These are phyloP conservation scores for Syncephalastrum monosporum DNA, from an alignment of 371 early-diverging fungal genomes.

Conservation along the genomic window DNA sequence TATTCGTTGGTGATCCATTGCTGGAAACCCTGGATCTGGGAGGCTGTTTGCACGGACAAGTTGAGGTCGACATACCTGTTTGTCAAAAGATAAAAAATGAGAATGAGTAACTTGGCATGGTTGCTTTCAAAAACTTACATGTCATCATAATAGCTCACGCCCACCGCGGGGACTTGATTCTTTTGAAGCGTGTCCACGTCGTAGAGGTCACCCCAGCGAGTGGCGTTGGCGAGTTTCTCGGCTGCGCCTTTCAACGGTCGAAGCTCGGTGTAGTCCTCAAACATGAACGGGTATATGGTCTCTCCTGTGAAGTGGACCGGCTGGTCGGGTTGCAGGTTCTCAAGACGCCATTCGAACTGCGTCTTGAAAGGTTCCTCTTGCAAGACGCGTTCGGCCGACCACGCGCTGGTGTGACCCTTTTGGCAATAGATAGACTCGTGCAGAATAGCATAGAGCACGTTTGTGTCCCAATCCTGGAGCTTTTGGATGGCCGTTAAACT, in stretches of 20 bases:
- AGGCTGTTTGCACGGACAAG: constrained; percentile 63
- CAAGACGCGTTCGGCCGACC: constrained; percentile 69
- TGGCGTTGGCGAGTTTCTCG: constrained; percentile 58
- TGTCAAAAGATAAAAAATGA: constrained; percentile 1
- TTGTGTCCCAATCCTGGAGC: constrained; percentile 57
- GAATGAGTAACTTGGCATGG: constrained; percentile 1
- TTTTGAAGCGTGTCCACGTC: constrained; percentile 46
- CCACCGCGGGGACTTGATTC: constrained; percentile 64
- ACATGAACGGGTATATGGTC: constrained; percentile 75
- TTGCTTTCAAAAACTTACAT: constrained; percentile 34
- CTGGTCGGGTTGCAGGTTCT: constrained; percentile 32
- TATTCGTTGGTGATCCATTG: constrained; percentile 77
- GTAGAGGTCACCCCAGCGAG: constrained; percentile 62
- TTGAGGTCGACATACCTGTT: constrained; percentile 61
- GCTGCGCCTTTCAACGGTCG: constrained; percentile 61
- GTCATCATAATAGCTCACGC: constrained; percentile 74
- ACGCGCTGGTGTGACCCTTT: constrained; percentile 51
- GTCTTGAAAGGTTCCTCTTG: constrained; percentile 40
- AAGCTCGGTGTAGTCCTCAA: constrained; percentile 70
- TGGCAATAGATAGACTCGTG: constrained; percentile 78
- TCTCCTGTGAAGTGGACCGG: constrained; percentile 59
- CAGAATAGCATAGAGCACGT: constrained; percentile 67
- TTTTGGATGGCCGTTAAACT: constrained; percentile 47
- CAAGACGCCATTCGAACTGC: constrained; percentile 52
- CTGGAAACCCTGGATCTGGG: constrained; percentile 56